Conservation (phyloP, 2,329 filamentous ascomycete species). For the Ophiostoma australiae region DNA sequence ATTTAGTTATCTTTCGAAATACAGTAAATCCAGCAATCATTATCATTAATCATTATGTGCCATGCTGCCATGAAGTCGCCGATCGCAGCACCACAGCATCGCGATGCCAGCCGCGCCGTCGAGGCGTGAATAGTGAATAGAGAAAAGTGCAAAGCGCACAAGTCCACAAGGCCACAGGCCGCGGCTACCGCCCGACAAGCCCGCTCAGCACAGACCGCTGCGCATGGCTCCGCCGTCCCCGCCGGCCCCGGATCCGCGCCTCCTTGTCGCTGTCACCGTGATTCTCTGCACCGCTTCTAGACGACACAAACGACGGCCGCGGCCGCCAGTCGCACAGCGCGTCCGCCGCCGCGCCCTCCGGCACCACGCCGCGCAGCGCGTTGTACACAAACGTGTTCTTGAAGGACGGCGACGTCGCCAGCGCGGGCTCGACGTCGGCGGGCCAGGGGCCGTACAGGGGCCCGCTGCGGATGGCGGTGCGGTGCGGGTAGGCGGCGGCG, state of each 20-base stretch:
- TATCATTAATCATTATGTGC: too few species aligned
- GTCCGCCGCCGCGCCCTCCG: constrained; percentile 36
- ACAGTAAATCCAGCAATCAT: too few species aligned
- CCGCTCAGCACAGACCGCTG: constrained; percentile 15
- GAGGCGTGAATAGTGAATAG: too few species aligned
- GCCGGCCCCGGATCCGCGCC: constrained; percentile 22
- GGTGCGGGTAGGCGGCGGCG: constrained; percentile 40
- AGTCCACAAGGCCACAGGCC: too few species aligned
- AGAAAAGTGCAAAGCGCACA: too few species aligned
- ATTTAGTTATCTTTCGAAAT: too few species aligned
- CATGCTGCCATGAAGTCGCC: too few species aligned
- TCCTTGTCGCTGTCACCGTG: background rate
- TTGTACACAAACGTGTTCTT: constrained; percentile 37
- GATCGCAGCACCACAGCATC: too few species aligned
- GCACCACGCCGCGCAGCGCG: constrained; percentile 39
- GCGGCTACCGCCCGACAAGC: background rate
- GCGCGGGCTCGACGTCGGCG: constrained; percentile 21
- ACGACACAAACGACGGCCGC: constrained; percentile 23
- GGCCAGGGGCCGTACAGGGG: constrained; percentile 44
- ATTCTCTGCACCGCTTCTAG: too few species aligned
- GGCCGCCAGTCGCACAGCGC: constrained; percentile 44
- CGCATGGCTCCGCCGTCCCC: constrained; percentile 13
- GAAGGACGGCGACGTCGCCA: constrained; percentile 22
- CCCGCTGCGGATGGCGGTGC: constrained; percentile 35
- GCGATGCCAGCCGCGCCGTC: too few species aligned